These are phyloP conservation scores for Colletotrichum falcatum DNA, from an alignment of 2,329 filamentous ascomycete genomes.

Conservation along the genomic window DNA sequence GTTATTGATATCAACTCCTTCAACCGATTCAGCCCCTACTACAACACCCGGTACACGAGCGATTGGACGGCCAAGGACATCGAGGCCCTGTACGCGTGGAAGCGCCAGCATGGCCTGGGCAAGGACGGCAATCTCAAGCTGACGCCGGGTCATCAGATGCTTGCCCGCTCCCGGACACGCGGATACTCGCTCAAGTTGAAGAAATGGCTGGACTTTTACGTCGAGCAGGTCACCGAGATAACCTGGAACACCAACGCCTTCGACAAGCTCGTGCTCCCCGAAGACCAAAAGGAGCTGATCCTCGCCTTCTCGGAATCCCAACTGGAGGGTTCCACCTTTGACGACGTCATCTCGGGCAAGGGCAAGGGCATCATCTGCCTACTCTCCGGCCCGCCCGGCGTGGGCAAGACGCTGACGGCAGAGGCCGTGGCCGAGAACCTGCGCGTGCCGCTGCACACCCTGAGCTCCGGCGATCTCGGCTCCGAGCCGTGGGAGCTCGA, in stretches of 20 bases:
- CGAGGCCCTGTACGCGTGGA: slow-evolving; percentile 46
- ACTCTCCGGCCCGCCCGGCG: slow-evolving; percentile 60
- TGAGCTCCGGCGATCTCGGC: slow-evolving; percentile 77
- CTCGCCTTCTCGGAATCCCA: slow-evolving; percentile 63
- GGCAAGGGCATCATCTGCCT: slow-evolving; percentile 63
- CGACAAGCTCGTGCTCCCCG: slow-evolving; percentile 60
- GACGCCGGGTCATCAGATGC: slow-evolving; percentile 51
- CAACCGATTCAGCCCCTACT: slow-evolving; percentile 51
- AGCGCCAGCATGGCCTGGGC: slow-evolving; percentile 44
- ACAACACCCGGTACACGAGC: slow-evolving; percentile 44
- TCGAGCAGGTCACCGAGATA: slow-evolving; percentile 59
- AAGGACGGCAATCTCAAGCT: slow-evolving; percentile 45
- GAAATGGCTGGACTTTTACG: slow-evolving; percentile 62
- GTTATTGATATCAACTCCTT: slow-evolving; percentile 55
- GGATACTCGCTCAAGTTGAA: slow-evolving; percentile 63
- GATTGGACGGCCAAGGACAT: slow-evolving; percentile 51
- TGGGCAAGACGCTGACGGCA: slow-evolving; percentile 63
- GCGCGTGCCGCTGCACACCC: slow-evolving; percentile 61
- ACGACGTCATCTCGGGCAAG: slow-evolving; percentile 66
- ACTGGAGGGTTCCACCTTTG: slow-evolving; percentile 58
- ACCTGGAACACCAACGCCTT: slow-evolving; percentile 63
- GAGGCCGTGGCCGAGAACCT: slow-evolving; percentile 63
- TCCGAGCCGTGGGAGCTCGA: slow-evolving; percentile 74
- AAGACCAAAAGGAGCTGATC: slow-evolving; percentile 64
- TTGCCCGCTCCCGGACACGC: slow-evolving; percentile 50